Base-by-base conservation (phyloP, 306 rosid genomes). In the Gynostemma pentaphyllum region DNA sequence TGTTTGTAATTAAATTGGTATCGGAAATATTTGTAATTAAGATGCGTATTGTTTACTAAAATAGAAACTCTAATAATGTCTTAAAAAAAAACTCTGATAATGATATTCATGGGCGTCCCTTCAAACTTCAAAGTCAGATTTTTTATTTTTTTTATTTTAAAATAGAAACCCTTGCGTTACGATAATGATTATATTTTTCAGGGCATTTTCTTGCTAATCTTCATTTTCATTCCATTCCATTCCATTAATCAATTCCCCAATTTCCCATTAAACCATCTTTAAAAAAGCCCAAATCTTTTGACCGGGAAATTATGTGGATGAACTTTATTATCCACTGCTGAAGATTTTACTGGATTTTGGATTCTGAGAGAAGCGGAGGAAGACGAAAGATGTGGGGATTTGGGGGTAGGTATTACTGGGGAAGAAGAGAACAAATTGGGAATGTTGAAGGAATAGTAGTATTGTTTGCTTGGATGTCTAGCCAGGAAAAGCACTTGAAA, bases 391-490 rank as follows among this genome's bases (percentile, higher is more conserved):
- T 91, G 97, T 90, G 95, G 97, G 97, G 97, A 44, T 83, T 87
- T 62, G 97, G 96, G 23, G 95, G 96, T 36, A 73, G 83, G 63
- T 87, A 72, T 72, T 85, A 81, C 45, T 91, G 97, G 97, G 96
- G 87, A 49, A 81, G 87, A 66, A 87, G 81, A 68, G 74, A 85
- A 44, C 57, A 44, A 48, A 47, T 29, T 23, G 87, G 70, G 69
- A 76, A 78, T 66, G 72, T 73, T 2, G 85, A 85, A 54, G 96
- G 97, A 44, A 83, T 87, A 56, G 91, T 91, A 16, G 91, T 87
- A 68, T 70, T 84, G 68, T 91, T 91, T 59, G 87, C 89, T 24
- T 91, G 95, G 97, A 83, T 87, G 95, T 87, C 91, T 6, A 85
- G 96, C 74, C 86, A 91, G 29, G 89, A 91, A 41, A 74, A 66